Conservation (phyloP, 2,329 filamentous ascomycete genomes). For the Apiospora kogelbergensis region DNA sequence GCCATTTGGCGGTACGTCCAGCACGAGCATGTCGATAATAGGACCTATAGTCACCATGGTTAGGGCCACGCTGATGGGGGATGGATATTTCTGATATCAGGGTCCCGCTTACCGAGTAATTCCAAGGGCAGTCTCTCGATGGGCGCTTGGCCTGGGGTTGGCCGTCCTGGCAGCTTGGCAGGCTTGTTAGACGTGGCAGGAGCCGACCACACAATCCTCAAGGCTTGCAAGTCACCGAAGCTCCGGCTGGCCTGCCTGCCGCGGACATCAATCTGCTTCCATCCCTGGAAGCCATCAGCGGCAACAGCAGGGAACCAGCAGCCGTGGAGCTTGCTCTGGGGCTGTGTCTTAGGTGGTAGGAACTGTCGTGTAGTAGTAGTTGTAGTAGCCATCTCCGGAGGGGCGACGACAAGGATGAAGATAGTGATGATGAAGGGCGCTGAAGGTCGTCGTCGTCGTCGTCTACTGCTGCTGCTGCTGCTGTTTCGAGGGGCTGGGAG, state of each 20-base stretch:
- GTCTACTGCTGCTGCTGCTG: constrained; percentile 50
- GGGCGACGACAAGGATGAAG: constrained; percentile 39
- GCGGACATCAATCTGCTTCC: constrained; percentile 61
- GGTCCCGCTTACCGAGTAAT: constrained; percentile 61
- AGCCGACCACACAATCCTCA: constrained; percentile 56
- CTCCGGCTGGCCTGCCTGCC: constrained; percentile 61
- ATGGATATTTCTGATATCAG: background rate
- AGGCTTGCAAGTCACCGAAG: constrained; percentile 57
- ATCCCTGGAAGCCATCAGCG: constrained; percentile 58
- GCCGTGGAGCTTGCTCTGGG: constrained; percentile 56
- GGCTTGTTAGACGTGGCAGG: constrained; percentile 23
- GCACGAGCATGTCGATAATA: constrained; percentile 72
- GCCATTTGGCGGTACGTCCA: constrained; percentile 74
- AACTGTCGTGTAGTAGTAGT: constrained; percentile 46
- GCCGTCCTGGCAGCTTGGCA: constrained; percentile 25
- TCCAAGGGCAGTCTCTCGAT: constrained; percentile 71
- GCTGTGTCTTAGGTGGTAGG: constrained; percentile 53
- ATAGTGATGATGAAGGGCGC: background rate
- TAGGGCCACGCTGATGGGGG: background rate
- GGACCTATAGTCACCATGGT: constrained; percentile 48
- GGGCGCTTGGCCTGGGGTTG: constrained; percentile 48
- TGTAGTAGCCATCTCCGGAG: constrained; percentile 38
- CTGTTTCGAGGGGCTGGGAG: constrained; percentile 47
- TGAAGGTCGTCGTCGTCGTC: background rate
- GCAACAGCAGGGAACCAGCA: constrained; percentile 52